Conservation (phyloP, 345 rosid genomes). For the Laguncularia racemosa region DNA sequence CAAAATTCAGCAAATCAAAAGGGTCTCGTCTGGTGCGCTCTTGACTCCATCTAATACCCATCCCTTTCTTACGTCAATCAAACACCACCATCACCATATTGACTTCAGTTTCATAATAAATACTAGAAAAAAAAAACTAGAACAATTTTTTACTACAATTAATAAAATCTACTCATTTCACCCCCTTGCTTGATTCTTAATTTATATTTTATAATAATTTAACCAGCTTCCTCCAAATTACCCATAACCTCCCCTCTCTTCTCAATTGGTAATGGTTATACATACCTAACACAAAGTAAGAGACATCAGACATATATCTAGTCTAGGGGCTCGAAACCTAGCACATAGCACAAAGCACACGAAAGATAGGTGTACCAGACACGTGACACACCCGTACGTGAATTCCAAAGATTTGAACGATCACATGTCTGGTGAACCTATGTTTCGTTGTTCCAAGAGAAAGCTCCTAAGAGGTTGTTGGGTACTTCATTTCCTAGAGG, state of each 20-base stretch:
- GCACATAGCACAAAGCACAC: too few species aligned
- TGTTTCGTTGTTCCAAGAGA: not conserved
- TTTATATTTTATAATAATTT: too few species aligned
- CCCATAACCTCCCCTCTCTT: slow-evolving; percentile 24
- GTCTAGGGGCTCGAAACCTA: too few species aligned
- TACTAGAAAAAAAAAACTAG: not conserved
- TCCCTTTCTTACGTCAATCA: not conserved
- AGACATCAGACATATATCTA: too few species aligned
- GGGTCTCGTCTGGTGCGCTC: slow-evolving; percentile 79
- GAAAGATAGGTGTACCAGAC: too few species aligned
- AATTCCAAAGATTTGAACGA: too few species aligned
- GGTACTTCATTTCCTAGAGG: slow-evolving; percentile 3
- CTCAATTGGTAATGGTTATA: not conserved
- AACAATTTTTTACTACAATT: not conserved
- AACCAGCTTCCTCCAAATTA: slow-evolving; percentile 17
- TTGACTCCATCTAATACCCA: slow-evolving; percentile 54
- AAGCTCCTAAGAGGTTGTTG: not conserved
- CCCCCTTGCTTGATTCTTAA: slow-evolving; percentile 13
- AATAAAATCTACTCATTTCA: not conserved
- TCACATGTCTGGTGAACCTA: too few species aligned
- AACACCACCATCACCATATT: not conserved
- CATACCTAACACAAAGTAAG: too few species aligned
- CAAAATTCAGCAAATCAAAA: slow-evolving; percentile 12
- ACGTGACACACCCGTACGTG: too few species aligned
- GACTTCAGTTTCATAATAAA: not conserved